A percentile compares a stretch with the other conserved stretches of the same genome.
Conservation (phyloP, 495 filamentous ascomycete species). For the Xylaria acuta region DNA sequence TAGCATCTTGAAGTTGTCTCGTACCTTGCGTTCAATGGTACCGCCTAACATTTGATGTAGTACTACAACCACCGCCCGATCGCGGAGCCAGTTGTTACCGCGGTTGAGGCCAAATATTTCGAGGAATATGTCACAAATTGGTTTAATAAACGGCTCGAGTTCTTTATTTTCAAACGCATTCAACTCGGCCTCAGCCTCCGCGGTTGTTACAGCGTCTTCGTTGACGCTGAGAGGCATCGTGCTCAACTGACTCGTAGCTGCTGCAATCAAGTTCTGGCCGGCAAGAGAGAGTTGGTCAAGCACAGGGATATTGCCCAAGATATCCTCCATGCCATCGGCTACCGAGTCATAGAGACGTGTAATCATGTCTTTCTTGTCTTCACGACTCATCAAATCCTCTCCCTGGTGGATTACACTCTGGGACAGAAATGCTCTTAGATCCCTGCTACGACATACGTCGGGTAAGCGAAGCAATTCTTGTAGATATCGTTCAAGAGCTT, state of each 20-base stretch:
- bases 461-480: slow-evolving; percentile 83
- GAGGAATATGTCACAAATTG: slow-evolving; percentile 96
- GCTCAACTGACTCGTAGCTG: slow-evolving; percentile 78
- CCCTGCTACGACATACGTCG: slow-evolving; percentile 91
- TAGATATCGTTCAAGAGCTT: slow-evolving; percentile 85
- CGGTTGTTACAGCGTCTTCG: slow-evolving; percentile 66
- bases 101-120: slow-evolving; percentile 94
- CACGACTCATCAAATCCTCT: slow-evolving; percentile 51
- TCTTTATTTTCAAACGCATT: slow-evolving; percentile 91
- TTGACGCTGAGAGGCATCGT: slow-evolving; percentile 54
- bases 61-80: slow-evolving; percentile 93
- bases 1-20: slow-evolving; percentile 74
- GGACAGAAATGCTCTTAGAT: slow-evolving; percentile 91
- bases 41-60: slow-evolving; percentile 82
- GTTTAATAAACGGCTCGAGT: slow-evolving; percentile 94
- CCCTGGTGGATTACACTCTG: slow-evolving; percentile 77
- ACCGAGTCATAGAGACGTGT: slow-evolving; percentile 95
- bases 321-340: slow-evolving; percentile 97
- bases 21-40: slow-evolving; percentile 92
- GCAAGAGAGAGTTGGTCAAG: slow-evolving; percentile 93
- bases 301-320: slow-evolving; percentile 92
- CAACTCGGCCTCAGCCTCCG: slow-evolving; percentile 93
- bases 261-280: slow-evolving; percentile 90
- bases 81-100: slow-evolving; percentile 93
- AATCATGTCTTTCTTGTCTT: slow-evolving; percentile 86